Evolutionary conservation across 2,329 filamentous ascomycete species (phyloP), one percentile per base, ranked within the genome.

Genomic region (Calonectria crousiana): DNA sequence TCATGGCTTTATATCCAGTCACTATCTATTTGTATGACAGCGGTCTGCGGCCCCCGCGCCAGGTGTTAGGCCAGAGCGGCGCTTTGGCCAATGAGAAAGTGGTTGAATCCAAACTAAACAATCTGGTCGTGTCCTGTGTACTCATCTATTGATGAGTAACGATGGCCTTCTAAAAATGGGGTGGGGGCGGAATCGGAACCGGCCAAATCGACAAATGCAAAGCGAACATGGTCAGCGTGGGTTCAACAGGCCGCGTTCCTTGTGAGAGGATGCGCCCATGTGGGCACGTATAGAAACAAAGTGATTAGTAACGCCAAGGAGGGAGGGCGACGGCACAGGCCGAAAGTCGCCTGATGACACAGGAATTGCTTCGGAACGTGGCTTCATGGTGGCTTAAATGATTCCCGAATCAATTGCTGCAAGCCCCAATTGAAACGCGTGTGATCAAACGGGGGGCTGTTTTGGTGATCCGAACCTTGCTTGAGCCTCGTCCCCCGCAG

Each of bases 181-280:
- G 14, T 16, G 20, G 30, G 6, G 16, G 67, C 77, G 76, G 73
- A 71, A 79, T 77, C 71, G 66, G 71, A 69, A 41, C 67, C 51
- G 71, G 60, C 32, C 11, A 5, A 11, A 13, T 36, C 30, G 56
- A 18, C 10, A 18, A 28, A 28, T 41, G 28, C 41, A 65, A 36
- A 26, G 69, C 23, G 56, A 52, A 77, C 68, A 26, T 16, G 8
- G 38, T 20, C 49, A 32, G 34, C 41, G 65, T 28, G 65, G 67
- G 14, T 32, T 38, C 23, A 28, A 70, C 60, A 20, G 74, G 74
- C 51, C 8, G 44, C 30, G 28, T 1, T 58, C 68, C 70, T 75
- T 49, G 75, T 78, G 32, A 53, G 28, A 9, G 74, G 73, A 66
- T 49, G 26, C 72, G 72, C 68, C 18, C 66, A 51, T 72, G 69